Percentiles rank a stretch among this genome's conserved stretches.
Conservation (phyloP, 1,284 basidiomycete genomes). For the Boletus semigastroideus region DNA sequence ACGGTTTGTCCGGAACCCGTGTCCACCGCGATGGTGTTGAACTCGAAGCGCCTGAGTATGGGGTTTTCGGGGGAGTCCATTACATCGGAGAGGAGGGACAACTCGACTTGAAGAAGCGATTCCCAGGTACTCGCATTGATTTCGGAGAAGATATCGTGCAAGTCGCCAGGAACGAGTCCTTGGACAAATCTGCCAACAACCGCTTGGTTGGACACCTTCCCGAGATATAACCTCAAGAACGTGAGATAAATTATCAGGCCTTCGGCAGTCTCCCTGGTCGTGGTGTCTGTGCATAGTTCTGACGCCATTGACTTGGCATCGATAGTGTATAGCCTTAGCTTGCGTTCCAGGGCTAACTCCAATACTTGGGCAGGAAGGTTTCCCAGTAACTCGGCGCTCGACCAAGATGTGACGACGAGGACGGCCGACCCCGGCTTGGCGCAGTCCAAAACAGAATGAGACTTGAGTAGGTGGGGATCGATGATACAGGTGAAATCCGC, state of each 20-base stretch:
- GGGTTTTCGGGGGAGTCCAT: constrained; percentile 26
- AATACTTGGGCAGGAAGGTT: constrained; percentile 49
- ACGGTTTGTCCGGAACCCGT: constrained; percentile 52
- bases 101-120: constrained; percentile 50
- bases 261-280: constrained; percentile 45
- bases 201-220: constrained; percentile 52
- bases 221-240: constrained; percentile 73
- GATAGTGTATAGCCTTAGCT: constrained; percentile 59
- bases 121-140: constrained; percentile 57
- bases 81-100: constrained; percentile 26
- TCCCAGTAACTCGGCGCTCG: constrained; percentile 54
- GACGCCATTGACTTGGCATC: constrained; percentile 49
- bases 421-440: constrained; percentile 58
- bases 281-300: constrained; percentile 32
- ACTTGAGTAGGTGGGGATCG: constrained; percentile 64
- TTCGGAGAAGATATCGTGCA: constrained; percentile 46
- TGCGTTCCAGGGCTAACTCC: constrained; percentile 43
- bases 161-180: constrained; percentile 38
- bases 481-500: constrained; percentile 72
- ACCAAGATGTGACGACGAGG: constrained; percentile 64
- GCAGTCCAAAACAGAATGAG: constrained; percentile 60
- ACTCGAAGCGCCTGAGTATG: constrained; percentile 58
- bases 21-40: constrained; percentile 69
- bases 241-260: constrained; percentile 59
- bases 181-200: constrained; percentile 53